Percentiles rank a stretch among this genome's conserved stretches.
phyloP scores from a whole-genome alignment of 2,329 filamentous ascomycete genomes.

The Phialemonium atrogriseum region DNA sequence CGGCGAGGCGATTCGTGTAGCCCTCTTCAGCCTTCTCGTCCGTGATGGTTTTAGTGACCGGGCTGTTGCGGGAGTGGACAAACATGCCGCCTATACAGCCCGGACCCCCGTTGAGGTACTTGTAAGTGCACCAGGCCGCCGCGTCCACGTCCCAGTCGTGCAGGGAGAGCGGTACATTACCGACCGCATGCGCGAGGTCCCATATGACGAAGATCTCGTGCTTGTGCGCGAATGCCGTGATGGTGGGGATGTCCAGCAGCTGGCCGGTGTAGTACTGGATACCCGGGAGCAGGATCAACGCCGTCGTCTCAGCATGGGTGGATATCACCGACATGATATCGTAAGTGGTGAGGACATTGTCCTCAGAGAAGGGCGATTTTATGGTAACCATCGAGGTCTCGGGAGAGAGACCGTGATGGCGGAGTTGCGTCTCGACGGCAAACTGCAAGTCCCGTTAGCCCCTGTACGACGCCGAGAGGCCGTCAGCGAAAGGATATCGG shows the following conservation, averaged over 20 bases:
- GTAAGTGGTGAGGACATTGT: conserved; percentile 52
- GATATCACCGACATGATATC: conserved; percentile 62
- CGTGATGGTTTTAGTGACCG: conserved; percentile 21
- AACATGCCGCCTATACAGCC: conserved; percentile 68
- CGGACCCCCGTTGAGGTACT: conserved; percentile 72
- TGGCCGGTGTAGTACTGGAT: conserved; percentile 79
- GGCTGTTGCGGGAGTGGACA: conserved; percentile 58
- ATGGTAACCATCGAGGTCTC: conserved; percentile 61
- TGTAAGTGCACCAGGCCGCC: conserved; percentile 76
- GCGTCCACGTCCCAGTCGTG: conserved; percentile 75
- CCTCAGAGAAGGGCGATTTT: conserved; percentile 40
- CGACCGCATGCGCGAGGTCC: conserved; percentile 73
- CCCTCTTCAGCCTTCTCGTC: conserved; percentile 25
- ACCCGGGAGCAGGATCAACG: conserved; percentile 65
- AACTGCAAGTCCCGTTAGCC: conserved; percentile 41
- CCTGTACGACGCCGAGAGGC: conserved; percentile 4
- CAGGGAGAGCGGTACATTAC: conserved; percentile 64
- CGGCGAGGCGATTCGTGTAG: conserved; percentile 52
- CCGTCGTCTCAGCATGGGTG: conserved; percentile 54
- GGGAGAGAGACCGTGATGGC: conserved; percentile 56
- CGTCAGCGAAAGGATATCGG: conserved; percentile 3
- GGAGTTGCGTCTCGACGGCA: conserved; percentile 67
- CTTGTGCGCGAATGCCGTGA: conserved; percentile 61
- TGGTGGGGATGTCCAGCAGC: conserved; percentile 63
- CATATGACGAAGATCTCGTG: conserved; percentile 64